Percentiles rank a stretch among this genome's conserved stretches.
These are phyloP conservation scores for Colletotrichum kahawae DNA, from an alignment of 2,329 filamentous ascomycete species.

Conservation along the genomic window DNA sequence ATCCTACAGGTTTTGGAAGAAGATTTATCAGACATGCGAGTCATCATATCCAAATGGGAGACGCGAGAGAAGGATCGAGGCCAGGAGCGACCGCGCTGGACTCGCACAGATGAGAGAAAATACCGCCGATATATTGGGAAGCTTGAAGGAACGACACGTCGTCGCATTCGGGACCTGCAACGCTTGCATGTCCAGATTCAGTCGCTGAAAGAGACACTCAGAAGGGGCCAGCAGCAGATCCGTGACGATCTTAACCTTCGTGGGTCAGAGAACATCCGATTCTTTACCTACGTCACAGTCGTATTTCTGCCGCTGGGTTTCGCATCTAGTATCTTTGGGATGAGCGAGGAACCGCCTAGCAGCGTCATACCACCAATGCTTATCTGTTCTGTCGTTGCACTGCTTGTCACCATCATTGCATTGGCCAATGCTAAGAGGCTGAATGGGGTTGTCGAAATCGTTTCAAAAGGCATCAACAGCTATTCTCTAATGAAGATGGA, in stretches of 20 bases:
- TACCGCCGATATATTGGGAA: constrained; percentile 23
- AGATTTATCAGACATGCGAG: neutral
- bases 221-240: neutral
- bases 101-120: constrained; percentile 33
- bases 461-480: accelerated
- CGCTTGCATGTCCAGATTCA: neutral
- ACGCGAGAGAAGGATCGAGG: constrained; percentile 29
- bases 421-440: neutral
- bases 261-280: constrained; percentile 31
- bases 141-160: neutral
- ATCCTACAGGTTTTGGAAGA: neutral
- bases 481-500: neutral
- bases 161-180: neutral
- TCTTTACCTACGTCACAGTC: constrained; percentile 39
- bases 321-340: constrained; percentile 35
- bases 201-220: neutral
- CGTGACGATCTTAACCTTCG: constrained; percentile 17
- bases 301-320: constrained; percentile 38
- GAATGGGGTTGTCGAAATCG: neutral
- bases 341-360: constrained; percentile 15
- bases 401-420: neutral
- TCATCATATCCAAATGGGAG: constrained; percentile 24
- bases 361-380: neutral
- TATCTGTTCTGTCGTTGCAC: neutral
- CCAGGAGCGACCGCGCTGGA: constrained; percentile 33